phyloP scores from a whole-genome alignment of 2,329 filamentous ascomycete genomes.

The Dactylonectria macrodidyma region DNA sequence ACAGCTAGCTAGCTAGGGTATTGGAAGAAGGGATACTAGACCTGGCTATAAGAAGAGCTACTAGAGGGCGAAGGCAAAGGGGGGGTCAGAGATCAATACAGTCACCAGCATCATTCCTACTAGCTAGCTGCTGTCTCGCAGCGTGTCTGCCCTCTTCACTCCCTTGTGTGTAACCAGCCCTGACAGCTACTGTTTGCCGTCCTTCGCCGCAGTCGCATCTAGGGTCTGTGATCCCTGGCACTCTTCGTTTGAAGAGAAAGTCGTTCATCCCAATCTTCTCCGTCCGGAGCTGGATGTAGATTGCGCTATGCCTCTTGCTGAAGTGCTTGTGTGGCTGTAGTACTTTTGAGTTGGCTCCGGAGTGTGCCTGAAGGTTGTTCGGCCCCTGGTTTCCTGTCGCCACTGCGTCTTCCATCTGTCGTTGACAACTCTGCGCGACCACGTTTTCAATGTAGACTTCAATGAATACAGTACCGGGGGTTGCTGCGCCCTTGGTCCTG shows the following conservation, averaged over 20 bases:
- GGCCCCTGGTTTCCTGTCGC: slow-evolving; percentile 1
- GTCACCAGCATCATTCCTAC: no score
- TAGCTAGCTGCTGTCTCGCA: no score
- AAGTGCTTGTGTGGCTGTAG: slow-evolving; percentile 18
- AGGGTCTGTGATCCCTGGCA: slow-evolving; percentile 18
- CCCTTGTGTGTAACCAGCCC: no score
- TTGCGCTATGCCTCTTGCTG: slow-evolving; percentile 18
- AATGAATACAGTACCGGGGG: background rate
- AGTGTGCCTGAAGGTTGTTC: slow-evolving; percentile 1
- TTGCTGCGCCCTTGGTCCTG: background rate
- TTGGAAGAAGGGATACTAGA: no score
- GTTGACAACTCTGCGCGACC: background rate
- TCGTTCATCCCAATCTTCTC: slow-evolving; percentile 28
- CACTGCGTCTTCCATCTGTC: background rate
- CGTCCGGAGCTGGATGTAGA: slow-evolving; percentile 20
- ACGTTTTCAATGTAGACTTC: background rate
- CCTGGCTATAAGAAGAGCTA: no score
- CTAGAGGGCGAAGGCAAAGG: no score
- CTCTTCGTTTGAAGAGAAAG: slow-evolving; percentile 34
- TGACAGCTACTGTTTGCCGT: slow-evolving; percentile 29
- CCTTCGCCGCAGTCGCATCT: slow-evolving; percentile 27
- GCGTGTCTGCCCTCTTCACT: no score
- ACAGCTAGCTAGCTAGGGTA: no score
- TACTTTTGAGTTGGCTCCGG: slow-evolving; percentile 9
- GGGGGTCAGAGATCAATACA: no score